Conservation (phyloP, 176 grass and related monocot genomes). For the Calamus simplicifolius region DNA sequence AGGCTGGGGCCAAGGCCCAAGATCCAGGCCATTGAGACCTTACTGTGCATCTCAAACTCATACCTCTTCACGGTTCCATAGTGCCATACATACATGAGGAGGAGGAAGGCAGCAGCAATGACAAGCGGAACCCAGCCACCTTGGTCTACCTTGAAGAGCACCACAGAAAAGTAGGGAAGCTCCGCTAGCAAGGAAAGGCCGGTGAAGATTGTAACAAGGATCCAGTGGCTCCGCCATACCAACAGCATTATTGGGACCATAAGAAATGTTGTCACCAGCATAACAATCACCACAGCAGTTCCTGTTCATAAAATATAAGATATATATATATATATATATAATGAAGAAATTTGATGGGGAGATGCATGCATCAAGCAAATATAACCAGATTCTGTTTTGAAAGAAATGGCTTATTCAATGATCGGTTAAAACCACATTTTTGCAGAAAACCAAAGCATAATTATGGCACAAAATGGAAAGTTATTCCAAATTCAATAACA, state of each 20-base stretch:
- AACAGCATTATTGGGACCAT: slow-evolving; percentile 77
- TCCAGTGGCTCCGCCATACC: slow-evolving; percentile 75
- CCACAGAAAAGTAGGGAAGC: slow-evolving; percentile 38
- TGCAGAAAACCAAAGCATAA: too few species aligned
- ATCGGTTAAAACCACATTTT: too few species aligned
- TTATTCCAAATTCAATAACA: too few species aligned
- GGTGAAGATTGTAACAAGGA: slow-evolving; percentile 52
- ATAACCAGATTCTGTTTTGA: too few species aligned
- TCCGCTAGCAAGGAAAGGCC: slow-evolving; percentile 53
- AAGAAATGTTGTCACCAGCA: slow-evolving; percentile 78
- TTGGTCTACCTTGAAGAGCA: slow-evolving; percentile 55
- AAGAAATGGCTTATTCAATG: too few species aligned
- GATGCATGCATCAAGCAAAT: too few species aligned
- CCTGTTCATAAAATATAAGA: slow-evolving; percentile 27
- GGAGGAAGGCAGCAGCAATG: slow-evolving; percentile 36
- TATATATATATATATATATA: too few species aligned
- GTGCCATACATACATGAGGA: slow-evolving; percentile 76
- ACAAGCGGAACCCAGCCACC: slow-evolving; percentile 75
- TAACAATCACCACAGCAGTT: slow-evolving; percentile 80
- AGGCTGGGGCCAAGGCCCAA: slow-evolving; percentile 70
- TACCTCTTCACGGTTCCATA: slow-evolving; percentile 61
- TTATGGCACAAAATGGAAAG: too few species aligned
- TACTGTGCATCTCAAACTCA: slow-evolving; percentile 77
- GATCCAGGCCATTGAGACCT: slow-evolving; percentile 86
- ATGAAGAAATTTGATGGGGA: too few species aligned